Evolutionary conservation across 768 basidiomycete species (phyloP).

Genomic region (Boletus patriciae): DNA sequence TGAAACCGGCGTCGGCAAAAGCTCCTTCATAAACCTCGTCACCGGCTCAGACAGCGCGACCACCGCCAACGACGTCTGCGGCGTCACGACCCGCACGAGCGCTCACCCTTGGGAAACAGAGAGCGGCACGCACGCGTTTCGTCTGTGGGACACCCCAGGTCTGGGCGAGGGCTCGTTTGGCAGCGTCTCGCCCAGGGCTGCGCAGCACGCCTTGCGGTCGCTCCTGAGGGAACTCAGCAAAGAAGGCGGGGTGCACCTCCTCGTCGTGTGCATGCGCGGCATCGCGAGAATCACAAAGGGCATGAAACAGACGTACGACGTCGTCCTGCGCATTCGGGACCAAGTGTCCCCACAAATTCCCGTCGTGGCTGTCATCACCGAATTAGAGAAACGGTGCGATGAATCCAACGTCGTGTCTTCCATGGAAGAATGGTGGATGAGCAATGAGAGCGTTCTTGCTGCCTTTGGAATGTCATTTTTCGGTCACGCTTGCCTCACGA

Average conservation of each 20-base stretch:
- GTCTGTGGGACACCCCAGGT: conserved; percentile 28
- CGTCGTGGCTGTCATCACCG: conserved; percentile 28
- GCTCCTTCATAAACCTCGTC: conserved; percentile 28
- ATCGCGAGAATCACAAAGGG: conserved; percentile 16
- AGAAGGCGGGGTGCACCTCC: conserved; percentile 26
- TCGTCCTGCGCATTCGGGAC: conserved; percentile 19
- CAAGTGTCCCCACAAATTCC: conserved; percentile 21
- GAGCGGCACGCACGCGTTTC: conserved; percentile 15
- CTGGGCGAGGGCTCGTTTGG: conserved; percentile 25
- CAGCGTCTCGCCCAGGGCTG: conserved; percentile 22
- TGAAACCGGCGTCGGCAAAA: conserved; percentile 29
- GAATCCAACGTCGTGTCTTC: conserved; percentile 10
- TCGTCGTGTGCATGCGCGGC: conserved; percentile 28
- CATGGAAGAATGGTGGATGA: conserved; percentile 28
- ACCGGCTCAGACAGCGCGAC: conserved; percentile 12
- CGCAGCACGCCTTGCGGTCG: conserved; percentile 18
- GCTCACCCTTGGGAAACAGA: conserved; percentile 23
- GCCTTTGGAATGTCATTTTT: conserved; percentile 16
- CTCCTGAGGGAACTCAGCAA: conserved; percentile 22
- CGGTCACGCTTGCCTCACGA: conserved; percentile 27
- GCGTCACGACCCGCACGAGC: conserved; percentile 19
- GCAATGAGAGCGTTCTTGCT: not conserved
- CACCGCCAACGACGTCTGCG: conserved; percentile 23
- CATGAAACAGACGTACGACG: conserved; percentile 23
- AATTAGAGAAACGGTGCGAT: conserved; percentile 24